phyloP scores from a whole-genome alignment of 805 yeast genomes.

The Ogataea zsoltii region DNA sequence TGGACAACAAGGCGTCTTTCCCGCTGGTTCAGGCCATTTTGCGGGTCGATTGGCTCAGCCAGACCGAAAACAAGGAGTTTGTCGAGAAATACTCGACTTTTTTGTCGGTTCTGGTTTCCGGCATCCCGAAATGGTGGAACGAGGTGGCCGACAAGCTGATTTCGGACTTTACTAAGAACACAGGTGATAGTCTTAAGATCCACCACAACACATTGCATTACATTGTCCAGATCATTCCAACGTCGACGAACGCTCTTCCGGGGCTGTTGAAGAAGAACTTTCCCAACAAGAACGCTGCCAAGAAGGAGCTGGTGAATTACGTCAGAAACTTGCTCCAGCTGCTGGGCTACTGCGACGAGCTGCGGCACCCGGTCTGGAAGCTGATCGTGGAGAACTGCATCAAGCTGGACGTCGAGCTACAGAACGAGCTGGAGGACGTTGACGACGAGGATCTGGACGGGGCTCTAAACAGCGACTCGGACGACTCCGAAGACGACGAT shows the following conservation, averaged over 20 bases:
- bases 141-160: conserved; percentile 76
- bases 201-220: conserved; percentile 68
- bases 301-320: conserved; percentile 58
- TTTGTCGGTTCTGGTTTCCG: conserved; percentile 74
- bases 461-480: conserved; percentile 33
- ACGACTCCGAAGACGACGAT: conserved; percentile 37
- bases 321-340: conserved; percentile 61
- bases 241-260: conserved; percentile 68
- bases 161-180: conserved; percentile 48
- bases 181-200: conserved; percentile 27
- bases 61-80: conserved; percentile 39
- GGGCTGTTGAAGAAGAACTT: conserved; percentile 56
- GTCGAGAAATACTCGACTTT: conserved; percentile 66
- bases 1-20: conserved; percentile 57
- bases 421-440: conserved; percentile 80
- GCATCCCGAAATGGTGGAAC: conserved; percentile 86
- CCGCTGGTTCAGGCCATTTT: conserved; percentile 62
- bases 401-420: conserved; percentile 88
- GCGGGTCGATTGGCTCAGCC: conserved; percentile 61
- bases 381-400: conserved; percentile 76
- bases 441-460: conserved; percentile 72
- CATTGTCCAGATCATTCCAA: conserved; percentile 75
- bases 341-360: conserved; percentile 71
- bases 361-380: conserved; percentile 76
- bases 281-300: conserved; percentile 76